phyloP scores from a whole-genome alignment of 75 land plant species.

The Cryptomeria japonica region DNA sequence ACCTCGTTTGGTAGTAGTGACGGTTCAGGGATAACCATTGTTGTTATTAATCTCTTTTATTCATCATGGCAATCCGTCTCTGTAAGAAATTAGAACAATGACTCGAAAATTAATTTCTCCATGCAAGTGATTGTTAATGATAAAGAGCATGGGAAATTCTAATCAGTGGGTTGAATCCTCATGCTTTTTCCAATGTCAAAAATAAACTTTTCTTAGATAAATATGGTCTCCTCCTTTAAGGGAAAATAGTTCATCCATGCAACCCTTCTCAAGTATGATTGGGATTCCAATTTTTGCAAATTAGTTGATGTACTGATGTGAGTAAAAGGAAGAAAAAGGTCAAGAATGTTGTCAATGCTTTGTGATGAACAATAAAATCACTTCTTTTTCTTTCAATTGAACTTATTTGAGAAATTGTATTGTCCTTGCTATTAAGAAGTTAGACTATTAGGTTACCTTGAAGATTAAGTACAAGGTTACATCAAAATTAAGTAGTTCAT shows the following conservation, averaged over 20 bases:
- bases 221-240: slow-evolving; percentile 63
- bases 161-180: slow-evolving; percentile 27
- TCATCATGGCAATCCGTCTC: slow-evolving; percentile 34
- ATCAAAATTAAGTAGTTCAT: not conserved
- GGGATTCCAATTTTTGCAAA: slow-evolving; percentile 14
- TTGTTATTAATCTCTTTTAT: not conserved
- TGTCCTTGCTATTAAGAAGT: slow-evolving; percentile 47
- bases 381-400: not conserved
- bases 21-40: too few species aligned
- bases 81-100: slow-evolving; percentile 18
- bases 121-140: slow-evolving; percentile 6
- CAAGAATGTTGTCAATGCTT: too few species aligned
- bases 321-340: not conserved
- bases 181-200: slow-evolving; percentile 60
- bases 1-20: too few species aligned
- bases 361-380: not conserved
- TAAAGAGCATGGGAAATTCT: not conserved
- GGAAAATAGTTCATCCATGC: slow-evolving; percentile 50
- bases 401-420: slow-evolving; percentile 55
- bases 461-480: not conserved
- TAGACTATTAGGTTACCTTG: slow-evolving; percentile 47
- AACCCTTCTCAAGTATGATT: slow-evolving; percentile 54
- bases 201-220: slow-evolving; percentile 53
- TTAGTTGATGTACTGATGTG: not conserved
- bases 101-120: not conserved